These are phyloP conservation scores for Nicotiana rustica DNA, from an alignment of 305 asterid genomes.

Conservation along the genomic window DNA sequence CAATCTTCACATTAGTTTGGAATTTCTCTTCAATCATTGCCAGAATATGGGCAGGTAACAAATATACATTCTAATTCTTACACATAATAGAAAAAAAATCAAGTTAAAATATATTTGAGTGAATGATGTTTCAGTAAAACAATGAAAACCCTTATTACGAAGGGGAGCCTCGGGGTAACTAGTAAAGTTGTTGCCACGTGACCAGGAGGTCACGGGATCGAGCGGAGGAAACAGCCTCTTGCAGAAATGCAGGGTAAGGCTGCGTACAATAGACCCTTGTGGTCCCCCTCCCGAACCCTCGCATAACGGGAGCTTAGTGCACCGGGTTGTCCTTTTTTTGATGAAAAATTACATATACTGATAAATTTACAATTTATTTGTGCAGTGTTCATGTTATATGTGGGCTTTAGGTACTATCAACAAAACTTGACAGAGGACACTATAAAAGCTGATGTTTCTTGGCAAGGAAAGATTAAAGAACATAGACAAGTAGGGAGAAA, in stretches of 20 bases:
- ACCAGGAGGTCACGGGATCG: no score
- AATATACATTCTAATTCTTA: no score
- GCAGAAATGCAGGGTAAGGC: no score
- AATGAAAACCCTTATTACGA: not conserved
- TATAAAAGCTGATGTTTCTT: slow-evolving; percentile 28
- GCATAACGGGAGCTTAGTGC: no score
- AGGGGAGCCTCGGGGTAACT: no score
- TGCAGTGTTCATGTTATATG: slow-evolving; percentile 75
- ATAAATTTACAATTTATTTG: not conserved
- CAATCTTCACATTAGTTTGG: slow-evolving; percentile 75
- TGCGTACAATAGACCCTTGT: no score
- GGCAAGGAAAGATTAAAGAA: slow-evolving; percentile 39
- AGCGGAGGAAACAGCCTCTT: no score
- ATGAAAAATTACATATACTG: not conserved
- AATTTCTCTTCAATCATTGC: slow-evolving; percentile 70
- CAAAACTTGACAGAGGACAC: slow-evolving; percentile 47
- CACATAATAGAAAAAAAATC: no score
- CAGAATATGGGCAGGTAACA: slow-evolving; percentile 65
- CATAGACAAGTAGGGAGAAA: slow-evolving; percentile 36
- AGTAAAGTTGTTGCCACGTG: no score
- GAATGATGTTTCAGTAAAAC: not conserved
- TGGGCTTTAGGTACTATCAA: slow-evolving; percentile 74
- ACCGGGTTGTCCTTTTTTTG: no score
- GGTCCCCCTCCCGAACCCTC: no score
- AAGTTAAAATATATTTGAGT: no score